Percentiles rank a stretch among this genome's conserved stretches.
These are phyloP conservation scores for Leucoagaricus sp. DNA, from an alignment of 1,284 basidiomycete species.

Conservation along the genomic window DNA sequence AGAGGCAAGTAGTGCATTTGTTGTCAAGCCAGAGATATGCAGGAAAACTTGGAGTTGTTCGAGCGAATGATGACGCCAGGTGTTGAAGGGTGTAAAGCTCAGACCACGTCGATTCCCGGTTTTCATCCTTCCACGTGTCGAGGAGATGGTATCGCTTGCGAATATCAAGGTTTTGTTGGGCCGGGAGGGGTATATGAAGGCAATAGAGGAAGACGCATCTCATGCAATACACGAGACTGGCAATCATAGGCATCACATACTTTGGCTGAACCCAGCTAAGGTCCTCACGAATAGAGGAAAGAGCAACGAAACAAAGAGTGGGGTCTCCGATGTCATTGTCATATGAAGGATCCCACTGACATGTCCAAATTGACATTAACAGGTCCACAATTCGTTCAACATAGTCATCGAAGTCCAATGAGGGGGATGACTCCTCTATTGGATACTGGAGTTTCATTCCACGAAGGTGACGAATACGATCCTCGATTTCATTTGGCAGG, in stretches of 20 bases:
- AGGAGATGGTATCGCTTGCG: slow-evolving; percentile 19
- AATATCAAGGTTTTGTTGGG: not conserved
- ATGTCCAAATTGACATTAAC: not conserved
- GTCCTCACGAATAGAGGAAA: not conserved
- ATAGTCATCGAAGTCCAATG: not conserved
- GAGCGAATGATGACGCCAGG: not conserved
- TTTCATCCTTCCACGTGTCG: not conserved
- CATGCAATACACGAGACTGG: slow-evolving; percentile 26
- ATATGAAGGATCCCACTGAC: not conserved
- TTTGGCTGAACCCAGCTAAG: slow-evolving; percentile 8
- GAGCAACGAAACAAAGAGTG: not conserved
- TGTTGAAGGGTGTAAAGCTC: not conserved
- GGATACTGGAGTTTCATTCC: not conserved
- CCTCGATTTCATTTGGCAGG: not conserved
- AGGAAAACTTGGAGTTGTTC: not conserved
- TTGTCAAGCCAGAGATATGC: slow-evolving; percentile 1
- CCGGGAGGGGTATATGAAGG: not conserved
- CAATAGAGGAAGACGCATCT: slow-evolving; percentile 12
- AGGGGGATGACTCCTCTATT: not conserved
- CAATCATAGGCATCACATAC: slow-evolving; percentile 21
- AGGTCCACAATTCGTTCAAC: not conserved
- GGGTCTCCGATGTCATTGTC: not conserved
- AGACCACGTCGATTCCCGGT: not conserved
- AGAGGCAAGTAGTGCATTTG: not conserved
- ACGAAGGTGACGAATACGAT: not conserved